These are phyloP conservation scores for Ophiostoma quercus DNA, from an alignment of 2,329 filamentous ascomycete species.

Conservation along the genomic window DNA sequence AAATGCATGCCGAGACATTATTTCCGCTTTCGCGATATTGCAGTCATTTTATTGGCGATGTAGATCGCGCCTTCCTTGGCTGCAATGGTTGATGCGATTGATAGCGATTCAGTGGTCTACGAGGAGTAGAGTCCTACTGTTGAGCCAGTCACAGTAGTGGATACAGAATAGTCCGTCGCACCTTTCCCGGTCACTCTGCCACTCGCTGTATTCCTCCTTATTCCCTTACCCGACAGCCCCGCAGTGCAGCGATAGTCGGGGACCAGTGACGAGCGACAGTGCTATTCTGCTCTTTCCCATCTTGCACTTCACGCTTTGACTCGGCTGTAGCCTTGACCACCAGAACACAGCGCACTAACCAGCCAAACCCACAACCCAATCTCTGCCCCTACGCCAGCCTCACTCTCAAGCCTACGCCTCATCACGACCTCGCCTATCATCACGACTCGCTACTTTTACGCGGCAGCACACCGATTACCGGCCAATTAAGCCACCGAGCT, in stretches of 20 bases:
- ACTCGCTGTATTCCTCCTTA: neutral
- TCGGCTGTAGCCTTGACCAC: neutral
- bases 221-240: neutral
- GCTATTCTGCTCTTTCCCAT: neutral
- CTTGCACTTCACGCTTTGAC: conserved; percentile 1
- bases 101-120: neutral
- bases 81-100: neutral
- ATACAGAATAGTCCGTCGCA: neutral
- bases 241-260: conserved; percentile 10
- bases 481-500: neutral
- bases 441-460: neutral
- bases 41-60: neutral
- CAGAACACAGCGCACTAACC: neutral
- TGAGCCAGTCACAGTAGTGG: neutral
- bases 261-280: neutral
- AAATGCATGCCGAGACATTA: neutral
- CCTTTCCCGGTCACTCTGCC: neutral
- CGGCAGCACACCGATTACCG: neutral
- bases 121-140: neutral
- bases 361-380: neutral
- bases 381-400: conserved; percentile 5
- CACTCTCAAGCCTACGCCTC: neutral
- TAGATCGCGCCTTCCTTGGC: conserved; percentile 3
- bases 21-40: neutral
- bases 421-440: neutral